Conservation (phyloP, 352 stramenopile genomes). For the Phytopythium litorale region DNA sequence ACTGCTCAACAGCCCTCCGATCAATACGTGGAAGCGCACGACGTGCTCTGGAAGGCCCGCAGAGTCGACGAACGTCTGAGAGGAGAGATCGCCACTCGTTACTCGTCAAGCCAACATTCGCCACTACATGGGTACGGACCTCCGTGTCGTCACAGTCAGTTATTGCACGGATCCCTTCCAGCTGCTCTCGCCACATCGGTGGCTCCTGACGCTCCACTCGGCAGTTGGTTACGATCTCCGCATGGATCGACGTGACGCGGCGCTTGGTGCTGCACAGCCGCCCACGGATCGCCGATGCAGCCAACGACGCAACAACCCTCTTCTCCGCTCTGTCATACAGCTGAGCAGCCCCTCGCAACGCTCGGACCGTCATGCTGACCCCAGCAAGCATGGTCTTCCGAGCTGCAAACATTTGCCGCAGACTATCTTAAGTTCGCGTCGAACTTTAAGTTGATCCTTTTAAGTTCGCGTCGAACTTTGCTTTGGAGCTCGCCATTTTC, state of each 20-base stretch:
- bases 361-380: background rate
- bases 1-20: conserved; percentile 94
- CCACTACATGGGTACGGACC: conserved; percentile 32
- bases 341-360: conserved; percentile 14
- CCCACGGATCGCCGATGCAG: background rate
- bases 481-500: background rate
- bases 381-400: conserved; percentile 9
- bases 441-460: background rate
- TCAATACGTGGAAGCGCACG: conserved; percentile 90
- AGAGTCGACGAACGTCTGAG: conserved; percentile 33
- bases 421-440: background rate
- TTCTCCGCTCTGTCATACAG: conserved; percentile 16
- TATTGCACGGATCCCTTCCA: conserved; percentile 63
- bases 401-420: background rate
- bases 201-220: conserved; percentile 23
- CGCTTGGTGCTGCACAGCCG: background rate
- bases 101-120: background rate
- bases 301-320: conserved; percentile 8
- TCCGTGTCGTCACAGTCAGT: conserved; percentile 46
- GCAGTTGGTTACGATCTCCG: conserved; percentile 9
- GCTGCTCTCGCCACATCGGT: conserved; percentile 48
- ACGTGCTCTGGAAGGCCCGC: conserved; percentile 34
- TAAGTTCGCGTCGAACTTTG: conserved; percentile 3
- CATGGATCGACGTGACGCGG: background rate
- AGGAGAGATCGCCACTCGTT: background rate